A percentile compares a stretch with the other conserved stretches of the same genome.
These are phyloP conservation scores for Clathrus columnatus DNA, from an alignment of 768 basidiomycete species.

Conservation along the genomic window DNA sequence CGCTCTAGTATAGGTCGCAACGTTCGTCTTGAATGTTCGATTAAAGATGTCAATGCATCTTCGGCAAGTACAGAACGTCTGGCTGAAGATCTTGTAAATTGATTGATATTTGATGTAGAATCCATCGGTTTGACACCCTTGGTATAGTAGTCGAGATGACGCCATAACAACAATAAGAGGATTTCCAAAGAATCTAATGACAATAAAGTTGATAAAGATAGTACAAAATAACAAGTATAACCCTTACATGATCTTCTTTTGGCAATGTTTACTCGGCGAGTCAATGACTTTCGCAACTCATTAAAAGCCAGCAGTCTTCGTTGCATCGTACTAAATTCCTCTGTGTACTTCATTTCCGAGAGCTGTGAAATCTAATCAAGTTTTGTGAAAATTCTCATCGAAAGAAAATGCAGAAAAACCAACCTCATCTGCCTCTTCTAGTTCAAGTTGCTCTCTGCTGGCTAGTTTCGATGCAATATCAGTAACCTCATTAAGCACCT, in stretches of 20 bases:
- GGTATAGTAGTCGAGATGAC: constrained; percentile 58
- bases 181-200: constrained; percentile 61
- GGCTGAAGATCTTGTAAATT: constrained; percentile 9
- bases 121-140: constrained; percentile 24
- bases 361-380: constrained; percentile 11
- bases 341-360: constrained; percentile 42
- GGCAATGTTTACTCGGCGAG: background rate
- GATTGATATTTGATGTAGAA: constrained; percentile 34
- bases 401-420: constrained; percentile 12
- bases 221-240: background rate
- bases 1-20: constrained; percentile 48
- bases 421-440: constrained; percentile 68
- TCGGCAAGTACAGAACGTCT: constrained; percentile 33
- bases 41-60: constrained; percentile 51
- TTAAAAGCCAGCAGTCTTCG: constrained; percentile 58
- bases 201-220: background rate
- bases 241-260: constrained; percentile 2
- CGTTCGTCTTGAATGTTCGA: constrained; percentile 44
- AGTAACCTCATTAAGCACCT: constrained; percentile 54
- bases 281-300: constrained; percentile 40
- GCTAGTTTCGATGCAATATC: constrained; percentile 64
- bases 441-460: constrained; percentile 58
- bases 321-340: constrained; percentile 60
- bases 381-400: background rate
- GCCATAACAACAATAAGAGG: constrained; percentile 70